These are phyloP conservation scores for Colletotrichum sidae DNA, from an alignment of 2,329 filamentous ascomycete genomes.

Conservation along the genomic window DNA sequence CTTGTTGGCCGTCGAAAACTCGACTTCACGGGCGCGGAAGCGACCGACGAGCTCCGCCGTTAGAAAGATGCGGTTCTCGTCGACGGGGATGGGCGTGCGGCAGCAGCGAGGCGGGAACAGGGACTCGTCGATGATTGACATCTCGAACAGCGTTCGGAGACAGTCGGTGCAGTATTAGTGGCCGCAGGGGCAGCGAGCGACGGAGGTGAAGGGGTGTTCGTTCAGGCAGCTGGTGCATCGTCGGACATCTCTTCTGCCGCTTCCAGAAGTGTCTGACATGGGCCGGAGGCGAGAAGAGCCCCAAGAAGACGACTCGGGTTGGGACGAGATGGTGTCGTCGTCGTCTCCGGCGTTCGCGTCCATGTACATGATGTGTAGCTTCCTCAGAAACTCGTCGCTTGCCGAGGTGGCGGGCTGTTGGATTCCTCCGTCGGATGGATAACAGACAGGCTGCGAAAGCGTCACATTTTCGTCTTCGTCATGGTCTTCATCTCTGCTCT, in stretches of 20 bases:
- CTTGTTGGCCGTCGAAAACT: constrained; percentile 58
- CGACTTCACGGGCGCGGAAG: constrained; percentile 59
- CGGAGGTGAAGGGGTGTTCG: background rate
- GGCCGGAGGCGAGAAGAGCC: background rate
- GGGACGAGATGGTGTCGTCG: background rate
- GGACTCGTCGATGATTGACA: constrained; percentile 59
- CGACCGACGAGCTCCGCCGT: constrained; percentile 41
- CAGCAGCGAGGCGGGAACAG: constrained; percentile 69
- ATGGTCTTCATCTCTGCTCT: background rate
- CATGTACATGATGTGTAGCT: constrained; percentile 1
- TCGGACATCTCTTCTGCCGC: background rate
- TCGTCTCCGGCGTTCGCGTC: background rate
- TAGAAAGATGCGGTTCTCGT: constrained; percentile 2
- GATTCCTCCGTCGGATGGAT: background rate
- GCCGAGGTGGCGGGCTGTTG: background rate
- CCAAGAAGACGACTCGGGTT: constrained; percentile 16
- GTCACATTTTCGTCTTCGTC: background rate
- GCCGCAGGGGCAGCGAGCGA: constrained; percentile 45
- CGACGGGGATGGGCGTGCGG: constrained; percentile 51
- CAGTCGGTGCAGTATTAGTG: constrained; percentile 66
- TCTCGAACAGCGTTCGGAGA: constrained; percentile 55
- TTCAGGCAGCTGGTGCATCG: background rate
- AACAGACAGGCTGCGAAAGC: background rate
- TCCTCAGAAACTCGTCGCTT: background rate
- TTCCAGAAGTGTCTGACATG: too few relatives aligned